Conservation (phyloP, 352 stramenopile species). For the Halophytophthora batemanensis region DNA sequence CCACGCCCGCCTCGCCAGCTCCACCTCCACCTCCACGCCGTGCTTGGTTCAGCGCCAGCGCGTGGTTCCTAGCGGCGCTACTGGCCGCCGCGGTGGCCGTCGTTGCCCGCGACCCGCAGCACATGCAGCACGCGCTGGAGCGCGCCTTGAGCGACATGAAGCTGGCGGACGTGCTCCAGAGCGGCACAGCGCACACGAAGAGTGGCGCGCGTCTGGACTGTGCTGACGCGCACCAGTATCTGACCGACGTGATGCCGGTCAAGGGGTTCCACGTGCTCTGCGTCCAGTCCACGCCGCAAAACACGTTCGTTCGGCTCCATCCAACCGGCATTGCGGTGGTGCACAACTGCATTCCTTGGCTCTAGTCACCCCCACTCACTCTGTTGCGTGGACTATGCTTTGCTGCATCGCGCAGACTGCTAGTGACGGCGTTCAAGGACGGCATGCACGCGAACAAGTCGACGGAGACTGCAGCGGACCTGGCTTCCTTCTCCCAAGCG, state of each 20-base stretch:
- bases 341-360: background rate
- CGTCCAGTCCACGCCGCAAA: constrained; percentile 26
- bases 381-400: no score
- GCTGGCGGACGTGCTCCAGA: background rate
- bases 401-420: no score
- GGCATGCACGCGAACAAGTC: constrained; percentile 30
- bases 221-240: constrained; percentile 27
- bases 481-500: no score
- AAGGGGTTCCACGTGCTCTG: constrained; percentile 77
- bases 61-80: constrained; percentile 19
- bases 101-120: constrained; percentile 13
- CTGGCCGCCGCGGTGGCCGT: constrained; percentile 14
- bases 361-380: no score
- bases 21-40: no score
- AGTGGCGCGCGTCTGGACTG: no score
- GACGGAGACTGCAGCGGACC: constrained; percentile 35
- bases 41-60: constrained; percentile 2
- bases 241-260: constrained; percentile 57
- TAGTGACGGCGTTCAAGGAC: constrained; percentile 51
- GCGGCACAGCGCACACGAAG: no score
- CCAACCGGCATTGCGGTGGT: background rate
- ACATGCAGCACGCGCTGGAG: constrained; percentile 12
- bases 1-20: constrained; percentile 1
- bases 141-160: constrained; percentile 6
- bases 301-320: no score